Evolutionary conservation across 495 filamentous ascomycete genomes (phyloP).

Genomic region (Xylaria curta): DNA sequence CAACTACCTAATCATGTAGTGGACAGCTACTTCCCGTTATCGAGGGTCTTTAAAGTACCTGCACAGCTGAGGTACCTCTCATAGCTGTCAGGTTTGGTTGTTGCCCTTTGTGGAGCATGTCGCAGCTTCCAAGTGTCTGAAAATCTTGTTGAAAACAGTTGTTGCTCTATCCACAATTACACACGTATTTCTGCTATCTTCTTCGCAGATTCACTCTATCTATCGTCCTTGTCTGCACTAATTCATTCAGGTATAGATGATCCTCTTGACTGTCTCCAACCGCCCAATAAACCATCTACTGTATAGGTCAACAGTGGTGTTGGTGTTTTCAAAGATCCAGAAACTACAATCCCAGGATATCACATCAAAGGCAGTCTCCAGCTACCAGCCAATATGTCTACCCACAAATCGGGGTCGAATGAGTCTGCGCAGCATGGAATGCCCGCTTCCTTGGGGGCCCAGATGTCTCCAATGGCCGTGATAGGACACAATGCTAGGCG

Average conservation of each 20-base stretch:
- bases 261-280: background rate
- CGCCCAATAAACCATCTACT: background rate
- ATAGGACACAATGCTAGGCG: constrained; percentile 2
- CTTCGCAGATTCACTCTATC: background rate
- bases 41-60: background rate
- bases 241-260: background rate
- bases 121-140: background rate
- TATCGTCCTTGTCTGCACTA: background rate
- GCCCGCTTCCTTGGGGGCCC: background rate
- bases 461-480: background rate
- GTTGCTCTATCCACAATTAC: background rate
- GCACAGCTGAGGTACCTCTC: background rate
- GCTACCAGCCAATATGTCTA: background rate
- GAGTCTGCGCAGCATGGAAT: background rate
- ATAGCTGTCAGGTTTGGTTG: no score
- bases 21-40: background rate
- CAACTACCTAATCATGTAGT: background rate
- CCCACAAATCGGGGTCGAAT: background rate
- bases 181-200: background rate
- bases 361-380: background rate
- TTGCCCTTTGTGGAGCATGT: background rate
- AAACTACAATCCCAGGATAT: background rate
- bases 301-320: background rate
- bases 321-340: background rate
- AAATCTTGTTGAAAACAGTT: background rate